Base-by-base conservation (phyloP, 345 rosid genomes). In the Turnera subulata region DNA sequence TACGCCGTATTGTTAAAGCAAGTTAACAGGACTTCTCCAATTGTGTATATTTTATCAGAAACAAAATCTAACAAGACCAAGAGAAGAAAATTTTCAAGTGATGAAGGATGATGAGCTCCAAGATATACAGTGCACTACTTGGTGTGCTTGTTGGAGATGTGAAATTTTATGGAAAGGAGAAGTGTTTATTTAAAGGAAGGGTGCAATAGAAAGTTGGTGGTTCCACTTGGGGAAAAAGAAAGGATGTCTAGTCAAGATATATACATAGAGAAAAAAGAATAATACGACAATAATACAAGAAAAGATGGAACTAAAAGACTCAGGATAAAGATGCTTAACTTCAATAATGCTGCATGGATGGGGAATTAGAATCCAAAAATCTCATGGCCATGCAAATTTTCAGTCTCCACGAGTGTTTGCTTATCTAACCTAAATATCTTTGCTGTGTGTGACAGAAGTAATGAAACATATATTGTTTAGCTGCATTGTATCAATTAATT, bases 251-350 rank as follows among this genome's bases (percentile, higher is more conserved):
- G 78, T 82, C 74, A 55, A 46, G 59, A 68, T 70, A 65, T 48
- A 65, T 50, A 58, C 50, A 38, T 17, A 48, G 59, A 52, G 58
- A 49, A 32, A n/a, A 62, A 52, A 56, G 73, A 76, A 78, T 66
- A 68, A 80, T 70, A 38, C 67, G 6, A 19, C 73, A 76, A 83
- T 76, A 76, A 75, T 76, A 64, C 68, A 65, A 76, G 71, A 61
- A 65, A 66, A 64, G 59, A 73, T 69, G 74, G 65, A 76, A 72
- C 49, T 59, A 42, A 64, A 49, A 76, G n/a, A 37, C 58, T 58
- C 24, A 55, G 43, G 77, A 75, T 74, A 77, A 75, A 79, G 88
- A 82, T 79, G 84, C 84, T 77, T 73, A 71, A 45, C 59, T 56
- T 77, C 88, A 80, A 80, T 73, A 82, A 77, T 80, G 82, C 53